Evolutionary conservation across 2,329 filamentous ascomycete genomes (phyloP), one percentile per base, ranked within the genome.

Genomic region (Teratosphaeria viscida): DNA sequence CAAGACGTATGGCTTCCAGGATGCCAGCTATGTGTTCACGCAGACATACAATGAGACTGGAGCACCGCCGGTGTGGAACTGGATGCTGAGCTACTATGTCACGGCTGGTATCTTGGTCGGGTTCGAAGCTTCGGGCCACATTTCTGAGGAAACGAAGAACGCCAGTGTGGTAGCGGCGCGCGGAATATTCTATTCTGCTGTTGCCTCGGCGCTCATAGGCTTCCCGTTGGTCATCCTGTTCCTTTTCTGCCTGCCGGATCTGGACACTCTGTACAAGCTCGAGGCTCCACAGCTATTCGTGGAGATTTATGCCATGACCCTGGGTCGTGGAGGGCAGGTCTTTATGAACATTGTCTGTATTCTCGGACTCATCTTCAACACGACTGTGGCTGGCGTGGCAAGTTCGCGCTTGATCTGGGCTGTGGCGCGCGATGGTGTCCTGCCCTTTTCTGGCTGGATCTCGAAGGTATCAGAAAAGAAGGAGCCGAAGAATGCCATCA

Each of bases 391-490:
- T 23, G 79, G 84, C 53, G 77, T 83, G 12, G 82, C 82, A 7
- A 80, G 81, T 14, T 85, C 82, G 3, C 78, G 82, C n/a, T 75
- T 85, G 1, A 82, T 85, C 63, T 85, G 84, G 68, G 83, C 82
- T 52, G 82, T 85, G 3, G 83, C 83, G 32, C 78, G 82, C 54
- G 83, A 85, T 65, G 81, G 82, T 39, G 81, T 85, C 23, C 73
- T 85, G 2, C 82, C 83, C 0, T 84, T 79, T 70, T 84, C 82
- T 1, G 66, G 75, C 37, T 83, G 82, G 80, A 83, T 85, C 52
- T 79, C 81, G 3, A 70, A 75, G 19, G 81, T 85, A 2, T 75
- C 75, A 8, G 70, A 76, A 8, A 73, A 78, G 27, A 83, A 82
- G 57, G 82, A 85, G 62, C 83, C 83, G 0, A 77, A 78, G 14